Base-by-base conservation (phyloP, 768 basidiomycete genomes). In the Nidularia pulvinata region DNA sequence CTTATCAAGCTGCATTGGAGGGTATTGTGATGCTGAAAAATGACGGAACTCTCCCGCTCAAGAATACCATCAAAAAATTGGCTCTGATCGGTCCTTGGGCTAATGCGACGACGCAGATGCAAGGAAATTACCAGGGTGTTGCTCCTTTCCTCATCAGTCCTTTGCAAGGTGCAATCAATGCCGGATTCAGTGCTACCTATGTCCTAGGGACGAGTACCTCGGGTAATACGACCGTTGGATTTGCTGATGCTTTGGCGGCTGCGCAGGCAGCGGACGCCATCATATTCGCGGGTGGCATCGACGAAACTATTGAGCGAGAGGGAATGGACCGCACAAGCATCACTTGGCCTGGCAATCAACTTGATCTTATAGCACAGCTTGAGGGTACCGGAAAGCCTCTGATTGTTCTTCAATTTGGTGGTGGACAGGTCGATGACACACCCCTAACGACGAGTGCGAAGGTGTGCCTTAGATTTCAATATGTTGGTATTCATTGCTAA, bases 21-120 rank as follows among this genome's bases (percentile, higher is more conserved):
- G 80, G 82, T 19, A 74, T 84, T 3, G 82, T 82, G 14, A 70
- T 88, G 5, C 69, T 88, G 13, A 87, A 88, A 71, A 89, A 87
- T 59, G 82, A 85, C 53, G 79, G 78, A 11, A 76, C 74, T 5
- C 69, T 89, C 2, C 86, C 86, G 2, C 69, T 88, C 43, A 68
- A 72, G 19, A 59, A 61, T 0, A 69, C 66, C 1, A 65, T 77
- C 52, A 80, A 76, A 52, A 79, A 71, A 6, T 62, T 89, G 14
- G 85, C 83, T 6, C 61, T 88, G 42, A 73, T 87, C 49, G 86
- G 87, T 0, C 83, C 83, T 3, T 83, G 75, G 74, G 79, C 76
- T 4, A 80, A 81, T 58, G 82, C 82, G 5, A 84, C 83, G 0
- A 73, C 61, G 5, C 71, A 77, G 54, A 75, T 84, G 78, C 82